Conservation (phyloP, 345 rosid species). For the Ceriops decandra region DNA sequence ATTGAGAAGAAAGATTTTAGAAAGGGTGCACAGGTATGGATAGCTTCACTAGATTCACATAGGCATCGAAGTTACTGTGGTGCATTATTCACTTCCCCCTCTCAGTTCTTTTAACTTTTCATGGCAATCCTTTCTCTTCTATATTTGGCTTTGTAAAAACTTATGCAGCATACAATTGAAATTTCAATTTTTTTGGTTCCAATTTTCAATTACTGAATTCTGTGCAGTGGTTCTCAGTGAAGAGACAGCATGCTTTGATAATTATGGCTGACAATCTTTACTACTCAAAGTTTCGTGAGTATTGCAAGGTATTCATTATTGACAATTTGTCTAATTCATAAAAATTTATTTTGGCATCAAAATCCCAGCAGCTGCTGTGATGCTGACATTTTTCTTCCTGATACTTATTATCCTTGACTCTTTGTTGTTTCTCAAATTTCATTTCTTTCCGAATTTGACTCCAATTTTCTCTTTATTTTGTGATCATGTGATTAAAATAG, state of each 20-base stretch:
- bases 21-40: slow-evolving; percentile 97
- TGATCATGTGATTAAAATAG: too few relatives aligned
- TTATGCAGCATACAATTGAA: neutral
- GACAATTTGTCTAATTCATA: neutral
- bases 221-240: slow-evolving; percentile 98
- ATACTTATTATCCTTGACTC: neutral
- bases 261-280: slow-evolving; percentile 87
- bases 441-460: too few relatives aligned
- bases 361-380: neutral
- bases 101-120: neutral
- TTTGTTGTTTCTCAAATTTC: neutral
- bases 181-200: neutral
- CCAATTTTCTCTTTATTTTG: too few relatives aligned
- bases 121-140: neutral
- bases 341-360: neutral
- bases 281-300: slow-evolving; percentile 82
- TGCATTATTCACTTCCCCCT: neutral
- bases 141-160: neutral
- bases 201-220: slow-evolving; percentile 16
- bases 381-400: neutral
- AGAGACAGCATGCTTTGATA: slow-evolving; percentile 93
- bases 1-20: slow-evolving; percentile 81
- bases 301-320: slow-evolving; percentile 63
- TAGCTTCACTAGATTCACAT: slow-evolving; percentile 4
- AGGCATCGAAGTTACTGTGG: neutral